Evolutionary conservation across 2,329 filamentous ascomycete genomes (phyloP).

Genomic region (Niveomyces coronatus): DNA sequence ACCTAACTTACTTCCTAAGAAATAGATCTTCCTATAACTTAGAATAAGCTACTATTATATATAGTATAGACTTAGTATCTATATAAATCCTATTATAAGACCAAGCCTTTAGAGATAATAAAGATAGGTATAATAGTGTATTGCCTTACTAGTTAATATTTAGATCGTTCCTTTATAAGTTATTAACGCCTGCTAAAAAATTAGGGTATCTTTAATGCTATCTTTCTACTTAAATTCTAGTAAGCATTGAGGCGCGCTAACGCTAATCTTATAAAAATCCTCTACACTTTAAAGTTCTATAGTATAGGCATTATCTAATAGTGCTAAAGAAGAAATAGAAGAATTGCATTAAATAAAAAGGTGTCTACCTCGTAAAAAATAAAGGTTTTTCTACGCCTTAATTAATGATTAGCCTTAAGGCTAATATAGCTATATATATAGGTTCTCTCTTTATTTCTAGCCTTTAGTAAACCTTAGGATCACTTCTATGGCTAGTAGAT

Average conservation of each 20-base stretch:
- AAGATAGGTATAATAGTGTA: slow-evolving; percentile 2
- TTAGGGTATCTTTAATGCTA: background rate
- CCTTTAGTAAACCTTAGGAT: slow-evolving; percentile 6
- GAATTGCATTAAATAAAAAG: slow-evolving; percentile 5
- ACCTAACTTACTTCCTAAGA: background rate
- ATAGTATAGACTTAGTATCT: slow-evolving; percentile 2
- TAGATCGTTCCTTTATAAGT: slow-evolving; percentile 2
- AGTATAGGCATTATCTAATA: slow-evolving; percentile 1
- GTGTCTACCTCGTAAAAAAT: slow-evolving; percentile 7
- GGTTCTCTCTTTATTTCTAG: slow-evolving; percentile 5
- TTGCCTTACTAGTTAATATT: background rate
- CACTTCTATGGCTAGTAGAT: slow-evolving; percentile 5
- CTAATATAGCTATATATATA: background rate
- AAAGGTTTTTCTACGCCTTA: slow-evolving; percentile 4
- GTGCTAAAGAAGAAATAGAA: slow-evolving; percentile 3
- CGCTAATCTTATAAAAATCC: slow-evolving; percentile 4
- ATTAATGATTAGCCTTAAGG: background rate
- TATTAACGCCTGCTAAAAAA: background rate
- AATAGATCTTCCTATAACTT: too few species aligned
- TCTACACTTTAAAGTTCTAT: slow-evolving; percentile 1
- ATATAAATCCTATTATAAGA: slow-evolving; percentile 1
- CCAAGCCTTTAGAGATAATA: slow-evolving; percentile 3
- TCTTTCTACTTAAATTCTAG: background rate
- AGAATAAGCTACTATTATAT: too few species aligned
- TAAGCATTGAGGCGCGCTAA: background rate